Percentiles rank a stretch among this genome's conserved stretches.
phyloP scores from a whole-genome alignment of 768 basidiomycete genomes.

The Gymnopilus junonius region DNA sequence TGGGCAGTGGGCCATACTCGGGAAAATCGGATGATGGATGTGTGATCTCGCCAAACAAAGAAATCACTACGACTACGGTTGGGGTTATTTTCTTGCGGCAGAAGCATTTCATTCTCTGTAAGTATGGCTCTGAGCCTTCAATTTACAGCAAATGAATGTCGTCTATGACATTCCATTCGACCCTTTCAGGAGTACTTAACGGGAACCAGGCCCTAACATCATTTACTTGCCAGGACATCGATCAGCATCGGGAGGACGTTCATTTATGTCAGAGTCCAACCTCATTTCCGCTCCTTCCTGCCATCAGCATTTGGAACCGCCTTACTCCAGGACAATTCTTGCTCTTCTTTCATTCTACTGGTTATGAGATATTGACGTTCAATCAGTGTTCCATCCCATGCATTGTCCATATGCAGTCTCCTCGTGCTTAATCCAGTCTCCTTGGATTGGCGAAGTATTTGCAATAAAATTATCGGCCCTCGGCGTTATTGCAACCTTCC shows the following conservation, averaged over 20 bases:
- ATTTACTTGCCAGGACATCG: not conserved
- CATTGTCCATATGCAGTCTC: not conserved
- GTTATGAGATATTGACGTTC: not conserved
- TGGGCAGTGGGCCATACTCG: constrained; percentile 16
- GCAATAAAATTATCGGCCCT: constrained; percentile 10
- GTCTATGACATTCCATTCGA: constrained; percentile 2
- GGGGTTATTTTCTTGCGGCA: constrained; percentile 3
- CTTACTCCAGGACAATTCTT: not conserved
- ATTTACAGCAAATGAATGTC: constrained; percentile 18
- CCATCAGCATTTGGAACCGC: not conserved
- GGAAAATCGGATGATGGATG: constrained; percentile 13
- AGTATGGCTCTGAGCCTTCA: constrained; percentile 6
- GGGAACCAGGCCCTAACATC: not conserved
- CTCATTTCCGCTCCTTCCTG: constrained; percentile 1
- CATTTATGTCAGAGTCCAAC: not conserved
- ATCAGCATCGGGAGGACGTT: not conserved
- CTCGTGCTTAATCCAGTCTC: not conserved
- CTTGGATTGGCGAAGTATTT: constrained; percentile 6
- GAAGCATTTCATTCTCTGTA: constrained; percentile 9
- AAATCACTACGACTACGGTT: constrained; percentile 16
- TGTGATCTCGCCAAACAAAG: constrained; percentile 6
- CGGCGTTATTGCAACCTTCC: constrained; percentile 18
- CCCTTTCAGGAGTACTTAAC: not conserved
- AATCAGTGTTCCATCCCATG: not conserved
- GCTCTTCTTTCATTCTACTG: not conserved